These are phyloP conservation scores for Lodderomyces jiufengensis DNA, from an alignment of 1,139 yeast genomes.

Conservation along the genomic window DNA sequence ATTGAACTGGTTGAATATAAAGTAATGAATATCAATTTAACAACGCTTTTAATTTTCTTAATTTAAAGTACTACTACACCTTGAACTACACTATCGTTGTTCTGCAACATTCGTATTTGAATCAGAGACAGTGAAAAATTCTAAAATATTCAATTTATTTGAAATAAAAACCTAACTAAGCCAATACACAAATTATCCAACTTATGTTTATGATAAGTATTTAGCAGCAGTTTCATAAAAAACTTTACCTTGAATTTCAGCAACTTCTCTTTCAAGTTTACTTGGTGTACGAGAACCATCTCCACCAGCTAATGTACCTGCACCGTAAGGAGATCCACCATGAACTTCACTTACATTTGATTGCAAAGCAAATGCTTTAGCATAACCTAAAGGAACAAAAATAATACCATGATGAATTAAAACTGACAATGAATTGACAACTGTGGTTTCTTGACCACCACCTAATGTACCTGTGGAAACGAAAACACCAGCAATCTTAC, in stretches of 20 bases:
- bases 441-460: conserved; percentile 49
- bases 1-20: no score
- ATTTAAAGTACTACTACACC: no score
- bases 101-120: no score
- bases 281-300: conserved; percentile 48
- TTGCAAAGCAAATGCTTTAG: conserved; percentile 30
- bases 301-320: conserved; percentile 46
- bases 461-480: conserved; percentile 45
- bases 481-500: conserved; percentile 47
- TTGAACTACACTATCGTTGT: no score
- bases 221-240: conserved; percentile 37
- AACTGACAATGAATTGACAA: conserved; percentile 31
- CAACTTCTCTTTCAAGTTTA: conserved; percentile 37
- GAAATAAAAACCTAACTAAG: no score
- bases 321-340: conserved; percentile 52
- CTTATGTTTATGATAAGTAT: no score
- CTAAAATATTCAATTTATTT: no score
- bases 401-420: conserved; percentile 51
- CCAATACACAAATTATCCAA: no score
- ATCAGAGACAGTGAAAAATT: no score
- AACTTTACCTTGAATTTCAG: conserved; percentile 38
- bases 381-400: conserved; percentile 49
- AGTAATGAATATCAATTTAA: no score
- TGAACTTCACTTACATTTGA: conserved; percentile 33
- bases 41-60: no score